A percentile compares a stretch with the other conserved stretches of the same genome.
Conservation (phyloP, 768 basidiomycete genomes). For the Russula olivacea region DNA sequence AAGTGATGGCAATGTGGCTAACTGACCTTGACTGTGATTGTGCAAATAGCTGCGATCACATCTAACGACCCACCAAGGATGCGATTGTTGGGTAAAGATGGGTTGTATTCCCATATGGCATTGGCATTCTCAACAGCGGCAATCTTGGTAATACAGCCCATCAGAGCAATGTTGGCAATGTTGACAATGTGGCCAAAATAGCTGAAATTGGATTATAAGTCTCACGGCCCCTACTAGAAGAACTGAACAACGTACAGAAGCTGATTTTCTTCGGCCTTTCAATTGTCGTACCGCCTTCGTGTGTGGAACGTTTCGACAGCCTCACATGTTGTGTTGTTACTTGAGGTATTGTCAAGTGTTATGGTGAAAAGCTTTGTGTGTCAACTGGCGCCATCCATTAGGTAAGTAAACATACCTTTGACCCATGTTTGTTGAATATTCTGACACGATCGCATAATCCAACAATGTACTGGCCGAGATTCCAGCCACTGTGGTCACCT, state of each 20-base stretch:
- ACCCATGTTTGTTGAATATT: not conserved
- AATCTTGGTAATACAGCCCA: no score
- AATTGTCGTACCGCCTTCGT: not conserved
- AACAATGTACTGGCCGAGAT: not conserved
- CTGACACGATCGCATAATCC: not conserved
- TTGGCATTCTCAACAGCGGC: no score
- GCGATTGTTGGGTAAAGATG: no score
- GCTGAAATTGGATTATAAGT: not conserved
- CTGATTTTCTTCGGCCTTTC: not conserved
- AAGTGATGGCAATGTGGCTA: no score
- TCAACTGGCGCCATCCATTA: not conserved
- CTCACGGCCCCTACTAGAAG: not conserved
- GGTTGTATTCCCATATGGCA: no score
- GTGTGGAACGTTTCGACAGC: not conserved
- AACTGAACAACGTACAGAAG: not conserved
- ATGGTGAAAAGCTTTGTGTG: not conserved
- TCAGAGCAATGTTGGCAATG: no score
- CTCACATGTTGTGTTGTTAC: not conserved
- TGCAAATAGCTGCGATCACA: no score
- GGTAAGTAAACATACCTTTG: not conserved
- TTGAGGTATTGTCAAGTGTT: not conserved
- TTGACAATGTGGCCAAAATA: no score
- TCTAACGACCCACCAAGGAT: no score
- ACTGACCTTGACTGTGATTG: no score
- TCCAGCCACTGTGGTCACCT: conserved; percentile 1